Conservation (phyloP, 2,329 filamentous ascomycete genomes). For the Immersiporthe knoxdaviesiana region DNA sequence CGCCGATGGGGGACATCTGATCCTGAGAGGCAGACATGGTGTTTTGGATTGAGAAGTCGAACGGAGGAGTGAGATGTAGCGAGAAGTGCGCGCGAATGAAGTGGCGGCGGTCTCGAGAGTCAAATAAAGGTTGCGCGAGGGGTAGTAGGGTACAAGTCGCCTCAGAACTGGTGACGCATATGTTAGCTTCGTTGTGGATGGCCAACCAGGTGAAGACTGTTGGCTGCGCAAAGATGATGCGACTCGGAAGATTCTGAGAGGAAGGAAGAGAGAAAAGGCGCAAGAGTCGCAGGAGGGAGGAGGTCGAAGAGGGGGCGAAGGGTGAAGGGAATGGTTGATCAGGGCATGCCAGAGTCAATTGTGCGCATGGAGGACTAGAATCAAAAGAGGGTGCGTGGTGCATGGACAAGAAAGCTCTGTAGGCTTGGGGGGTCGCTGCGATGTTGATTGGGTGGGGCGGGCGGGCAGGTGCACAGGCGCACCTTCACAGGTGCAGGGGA, state of each 20-base stretch:
- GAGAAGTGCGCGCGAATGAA: not conserved
- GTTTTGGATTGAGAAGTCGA: slow-evolving; percentile 25
- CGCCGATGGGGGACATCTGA: slow-evolving; percentile 58
- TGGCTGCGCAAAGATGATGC: not conserved
- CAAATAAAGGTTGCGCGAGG: slow-evolving; percentile 22
- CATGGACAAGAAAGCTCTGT: slow-evolving; percentile 23
- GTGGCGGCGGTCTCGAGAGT: slow-evolving; percentile 8
- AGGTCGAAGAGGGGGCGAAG: not conserved
- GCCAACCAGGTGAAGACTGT: not conserved
- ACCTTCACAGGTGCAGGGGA: slow-evolving; percentile 19
- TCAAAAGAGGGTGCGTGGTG: not conserved
- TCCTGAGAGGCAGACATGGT: slow-evolving; percentile 68
- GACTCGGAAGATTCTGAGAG: no score
- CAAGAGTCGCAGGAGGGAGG: not conserved
- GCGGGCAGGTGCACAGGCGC: slow-evolving; percentile 1
- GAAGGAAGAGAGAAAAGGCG: no score
- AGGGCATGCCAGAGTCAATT: not conserved
- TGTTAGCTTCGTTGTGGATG: slow-evolving; percentile 13
- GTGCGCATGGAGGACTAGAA: slow-evolving; percentile 3
- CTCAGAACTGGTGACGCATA: slow-evolving; percentile 25
- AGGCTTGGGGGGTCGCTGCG: slow-evolving; percentile 15
- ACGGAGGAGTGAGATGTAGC: not conserved
- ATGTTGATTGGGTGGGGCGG: slow-evolving; percentile 24
- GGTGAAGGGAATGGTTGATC: not conserved
- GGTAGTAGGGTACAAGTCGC: slow-evolving; percentile 1